Evolutionary conservation across 306 rosid genomes (phyloP), one percentile per base, ranked within the genome.

Genomic region (Vachellia pachyceras): DNA sequence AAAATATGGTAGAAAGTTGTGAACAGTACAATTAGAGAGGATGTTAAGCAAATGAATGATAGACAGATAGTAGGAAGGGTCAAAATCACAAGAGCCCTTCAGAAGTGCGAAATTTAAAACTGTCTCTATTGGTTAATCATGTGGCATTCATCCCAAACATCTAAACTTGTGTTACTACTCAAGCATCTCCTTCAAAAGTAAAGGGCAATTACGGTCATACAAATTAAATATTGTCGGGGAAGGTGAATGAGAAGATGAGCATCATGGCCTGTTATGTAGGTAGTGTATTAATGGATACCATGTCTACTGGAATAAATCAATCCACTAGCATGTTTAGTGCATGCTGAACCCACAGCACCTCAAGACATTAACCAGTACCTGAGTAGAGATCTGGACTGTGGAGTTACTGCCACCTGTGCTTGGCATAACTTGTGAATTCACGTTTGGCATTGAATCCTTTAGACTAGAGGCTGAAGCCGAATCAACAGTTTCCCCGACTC

Each of bases 391-490:
- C 83, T 83, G 90, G 84, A 49, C 77, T 73, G 86, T 79, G 37
- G 91, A 80, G 81, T 86, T 88, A 77, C 68, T 61, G 49, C 84
- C 83, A 82, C 84, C 87, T 15, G 67, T 60, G 77, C 57, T 80
- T 75, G 72, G 92, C 82, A 81, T 81, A 72, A 84, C 77, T 58
- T 78, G 91, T 12, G 91, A 71, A 65, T 81, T 87, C 79, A 83
- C 72, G 49, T 85, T 88, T 79, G 84, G 84, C 78, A 73, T 52
- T 1, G 77, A 86, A 84, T 89, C 90, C 84, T 88, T 91, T 75
- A 84, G 83, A 85, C 87, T 71, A 72, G 91, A 87, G 25, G 86
- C 83, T 70, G 86, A 90, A 85, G 91, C 86, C 44, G 88, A 79
- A 84, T 82, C 88, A 67, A 77, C 84, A 57, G 87, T 85, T 78